Evolutionary conservation across 768 basidiomycete species (phyloP), one percentile per base, ranked within the genome.

Genomic region (Boletus subcaerulescens): DNA sequence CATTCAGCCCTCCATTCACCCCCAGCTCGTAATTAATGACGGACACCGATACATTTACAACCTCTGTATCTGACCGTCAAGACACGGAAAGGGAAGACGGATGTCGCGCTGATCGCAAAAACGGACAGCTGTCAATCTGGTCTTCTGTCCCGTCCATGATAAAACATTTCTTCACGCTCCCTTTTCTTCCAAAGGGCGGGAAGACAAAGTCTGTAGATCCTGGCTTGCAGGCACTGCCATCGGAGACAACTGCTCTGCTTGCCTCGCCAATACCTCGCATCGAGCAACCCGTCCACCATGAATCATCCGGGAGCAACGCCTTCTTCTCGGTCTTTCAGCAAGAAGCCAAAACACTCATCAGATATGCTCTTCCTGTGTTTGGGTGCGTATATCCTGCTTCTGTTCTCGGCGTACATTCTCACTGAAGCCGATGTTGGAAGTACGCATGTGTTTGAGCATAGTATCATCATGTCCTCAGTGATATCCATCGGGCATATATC

Each of bases 401-500:
- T 45, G 15, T 47, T 43, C 22, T 40, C 13, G 3, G 13, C 8
- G 5, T 40, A 42, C 38, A 4, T 29, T 11, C 33, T 45, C 26
- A 38, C 45, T 65, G 22, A 62, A 17, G 1, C 9, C 18, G 26
- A 50, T 45, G 20, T 43, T 4, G 5, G 0, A 40, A 64, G 91
- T 9, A 87, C 89, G 2, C 88, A 90, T 60, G 54, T 91, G 26
- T 77, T 93, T 31, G 95, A 98, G 68, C 95, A 93, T 70, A 90
- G 88, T 22, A 81, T 98, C 39, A 80, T 92, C 39, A 80, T 96
- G 57, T 86, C 87, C 0, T 86, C 91, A 12, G 91, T 96, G 39
- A 73, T 98, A n/a, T 87, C 88, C 12, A 89, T 96, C 29, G 95
- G 95, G 0, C 95, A 98, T 71, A 74, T 98, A 24, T 93, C 92